These are phyloP conservation scores for Candida schatavii DNA, from an alignment of 805 yeast genomes.

Conservation along the genomic window DNA sequence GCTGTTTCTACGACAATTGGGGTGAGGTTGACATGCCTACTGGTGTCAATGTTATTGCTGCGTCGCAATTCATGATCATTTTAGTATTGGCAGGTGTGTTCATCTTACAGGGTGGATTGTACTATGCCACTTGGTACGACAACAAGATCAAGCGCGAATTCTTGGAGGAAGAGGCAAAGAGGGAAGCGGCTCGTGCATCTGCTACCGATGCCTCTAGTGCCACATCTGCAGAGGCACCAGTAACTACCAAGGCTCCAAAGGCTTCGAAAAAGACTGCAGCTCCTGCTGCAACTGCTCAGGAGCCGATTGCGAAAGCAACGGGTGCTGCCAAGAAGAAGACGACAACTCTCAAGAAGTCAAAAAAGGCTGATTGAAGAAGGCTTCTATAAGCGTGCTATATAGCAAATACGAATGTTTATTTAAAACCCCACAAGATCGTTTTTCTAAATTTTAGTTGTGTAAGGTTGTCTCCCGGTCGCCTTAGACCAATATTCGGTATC, in stretches of 20 bases:
- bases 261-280: conserved; percentile 8
- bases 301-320: conserved; percentile 7
- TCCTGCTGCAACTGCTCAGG: conserved; percentile 4
- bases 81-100: conserved; percentile 74
- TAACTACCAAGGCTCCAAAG: conserved; percentile 4
- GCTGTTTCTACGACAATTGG: conserved; percentile 75
- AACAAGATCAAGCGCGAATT: conserved; percentile 31
- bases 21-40: conserved; percentile 87
- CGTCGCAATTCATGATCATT: conserved; percentile 75
- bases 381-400: too few relatives aligned
- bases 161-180: conserved; percentile 23
- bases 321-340: conserved; percentile 13
- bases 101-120: conserved; percentile 81
- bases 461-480: too few relatives aligned
- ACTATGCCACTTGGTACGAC: conserved; percentile 74
- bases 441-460: too few relatives aligned
- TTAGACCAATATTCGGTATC: too few relatives aligned
- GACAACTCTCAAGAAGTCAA: conserved; percentile 12
- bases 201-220: too few relatives aligned
- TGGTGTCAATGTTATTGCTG: conserved; percentile 89
- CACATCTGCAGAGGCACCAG: conserved; percentile 8
- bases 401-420: too few relatives aligned
- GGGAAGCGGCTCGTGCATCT: conserved; percentile 14
- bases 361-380: too few relatives aligned
- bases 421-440: too few relatives aligned